These are phyloP conservation scores for Trichoderma asperellum DNA, from an alignment of 2,329 filamentous ascomycete genomes.

Conservation along the genomic window DNA sequence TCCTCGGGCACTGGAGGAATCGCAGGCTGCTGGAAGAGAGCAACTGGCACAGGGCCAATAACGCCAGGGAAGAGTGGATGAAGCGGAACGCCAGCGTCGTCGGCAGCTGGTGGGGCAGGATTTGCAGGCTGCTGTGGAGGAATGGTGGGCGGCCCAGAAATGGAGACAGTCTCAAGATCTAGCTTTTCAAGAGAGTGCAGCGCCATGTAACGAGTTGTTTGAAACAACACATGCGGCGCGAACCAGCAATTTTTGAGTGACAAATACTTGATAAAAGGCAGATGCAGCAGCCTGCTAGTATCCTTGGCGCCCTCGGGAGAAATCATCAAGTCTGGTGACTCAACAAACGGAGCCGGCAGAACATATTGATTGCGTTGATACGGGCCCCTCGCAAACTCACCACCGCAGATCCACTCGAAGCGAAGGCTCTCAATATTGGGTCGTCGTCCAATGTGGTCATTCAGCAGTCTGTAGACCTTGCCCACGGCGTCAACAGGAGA, in stretches of 20 bases:
- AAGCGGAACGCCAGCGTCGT: not conserved
- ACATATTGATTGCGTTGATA: slow-evolving; percentile 65
- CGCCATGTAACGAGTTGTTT: slow-evolving; percentile 55
- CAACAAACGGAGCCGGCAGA: slow-evolving; percentile 62
- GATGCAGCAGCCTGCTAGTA: slow-evolving; percentile 48
- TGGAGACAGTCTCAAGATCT: slow-evolving; percentile 66
- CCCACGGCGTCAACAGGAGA: slow-evolving; percentile 56
- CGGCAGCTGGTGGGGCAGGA: slow-evolving; percentile 13
- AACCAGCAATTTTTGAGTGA: slow-evolving; percentile 72
- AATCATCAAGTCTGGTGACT: slow-evolving; percentile 41
- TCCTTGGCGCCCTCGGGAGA: slow-evolving; percentile 38
- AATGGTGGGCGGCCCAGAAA: slow-evolving; percentile 53
- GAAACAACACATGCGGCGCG: slow-evolving; percentile 59
- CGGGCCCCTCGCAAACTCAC: slow-evolving; percentile 66
- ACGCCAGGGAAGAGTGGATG: not conserved
- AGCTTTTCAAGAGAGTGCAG: slow-evolving; percentile 55
- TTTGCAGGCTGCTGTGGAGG: slow-evolving; percentile 34
- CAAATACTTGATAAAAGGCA: slow-evolving; percentile 62
- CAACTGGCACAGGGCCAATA: not conserved
- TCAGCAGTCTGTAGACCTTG: slow-evolving; percentile 58
- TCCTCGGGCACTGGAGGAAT: not conserved
- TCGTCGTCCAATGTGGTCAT: slow-evolving; percentile 52
- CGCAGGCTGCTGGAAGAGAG: not conserved
- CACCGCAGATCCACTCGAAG: slow-evolving; percentile 69
- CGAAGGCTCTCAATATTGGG: slow-evolving; percentile 60